A percentile compares a stretch with the other conserved stretches of the same genome.
Evolutionary conservation across 2,329 filamentous ascomycete species (phyloP).

Genomic region (Phoma herbarum): DNA sequence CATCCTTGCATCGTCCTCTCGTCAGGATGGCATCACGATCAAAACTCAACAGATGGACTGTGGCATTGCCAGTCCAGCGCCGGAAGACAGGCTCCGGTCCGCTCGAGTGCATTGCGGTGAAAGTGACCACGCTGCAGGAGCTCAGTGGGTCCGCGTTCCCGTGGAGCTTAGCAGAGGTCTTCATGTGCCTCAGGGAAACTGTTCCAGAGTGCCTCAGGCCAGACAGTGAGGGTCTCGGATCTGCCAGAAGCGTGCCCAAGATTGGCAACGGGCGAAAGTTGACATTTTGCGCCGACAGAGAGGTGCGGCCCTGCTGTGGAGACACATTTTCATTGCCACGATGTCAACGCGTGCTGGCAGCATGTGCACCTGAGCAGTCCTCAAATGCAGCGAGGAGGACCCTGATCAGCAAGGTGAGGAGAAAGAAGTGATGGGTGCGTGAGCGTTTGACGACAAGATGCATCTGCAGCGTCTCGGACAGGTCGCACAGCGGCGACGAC

Average conservation of each 20-base stretch:
- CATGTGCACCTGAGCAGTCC: constrained; percentile 7
- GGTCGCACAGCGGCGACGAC: constrained; percentile 4
- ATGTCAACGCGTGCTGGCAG: constrained; percentile 20
- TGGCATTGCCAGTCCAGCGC: constrained; percentile 7
- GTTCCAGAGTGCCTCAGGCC: constrained; percentile 32
- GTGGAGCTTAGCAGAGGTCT: background rate
- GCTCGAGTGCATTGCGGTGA: background rate
- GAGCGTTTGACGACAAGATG: constrained; percentile 18
- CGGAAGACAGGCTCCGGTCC: background rate
- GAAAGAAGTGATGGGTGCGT: constrained; percentile 12
- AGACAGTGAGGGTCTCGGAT: constrained; percentile 46
- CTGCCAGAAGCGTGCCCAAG: constrained; percentile 9
- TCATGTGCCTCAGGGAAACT: background rate
- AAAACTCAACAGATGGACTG: constrained; percentile 11
- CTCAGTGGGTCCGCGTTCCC: background rate
- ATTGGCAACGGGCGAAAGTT: constrained; percentile 7
- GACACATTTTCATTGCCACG: constrained; percentile 19
- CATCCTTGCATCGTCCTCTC: constrained; percentile 32
- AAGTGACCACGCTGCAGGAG: constrained; percentile 7
- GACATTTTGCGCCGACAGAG: constrained; percentile 8
- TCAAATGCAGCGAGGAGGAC: constrained; percentile 10
- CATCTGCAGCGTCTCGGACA: constrained; percentile 7
- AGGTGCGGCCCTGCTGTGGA: constrained; percentile 14
- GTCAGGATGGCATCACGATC: constrained; percentile 12
- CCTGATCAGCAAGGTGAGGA: constrained; percentile 13